A percentile compares a stretch with the other conserved stretches of the same genome.
phyloP scores from a whole-genome alignment of 257 asterid species.

The Osmanthus fragrans region DNA sequence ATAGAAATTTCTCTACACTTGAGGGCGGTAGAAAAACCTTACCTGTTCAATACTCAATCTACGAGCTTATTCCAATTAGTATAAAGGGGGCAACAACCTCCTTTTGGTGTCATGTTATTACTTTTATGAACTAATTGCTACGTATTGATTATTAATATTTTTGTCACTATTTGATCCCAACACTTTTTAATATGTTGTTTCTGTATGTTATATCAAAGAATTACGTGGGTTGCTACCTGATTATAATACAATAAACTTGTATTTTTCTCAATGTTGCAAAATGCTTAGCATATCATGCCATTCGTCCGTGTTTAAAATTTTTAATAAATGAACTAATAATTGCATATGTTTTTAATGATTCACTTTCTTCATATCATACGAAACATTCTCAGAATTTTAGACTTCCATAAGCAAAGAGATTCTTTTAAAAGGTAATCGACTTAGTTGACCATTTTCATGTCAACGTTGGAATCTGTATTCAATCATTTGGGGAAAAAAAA shows the following conservation, averaged over 20 bases:
- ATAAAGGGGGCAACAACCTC: not conserved
- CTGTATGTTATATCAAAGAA: not conserved
- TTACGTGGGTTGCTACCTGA: not conserved
- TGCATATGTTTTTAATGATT: not conserved
- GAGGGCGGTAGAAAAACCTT: not conserved
- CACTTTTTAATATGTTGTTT: not conserved
- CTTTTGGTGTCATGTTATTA: not conserved
- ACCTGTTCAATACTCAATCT: not conserved
- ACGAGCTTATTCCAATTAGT: not conserved
- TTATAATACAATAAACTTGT: not conserved
- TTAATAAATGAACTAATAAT: not conserved
- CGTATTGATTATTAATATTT: not conserved
- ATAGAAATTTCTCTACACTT: not conserved
- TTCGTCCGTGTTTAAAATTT: not conserved
- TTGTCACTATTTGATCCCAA: not conserved
- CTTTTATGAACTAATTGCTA: not conserved
- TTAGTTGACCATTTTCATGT: not conserved
- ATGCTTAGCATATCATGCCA: not conserved
- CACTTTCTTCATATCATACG: not conserved
- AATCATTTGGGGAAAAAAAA: not conserved
- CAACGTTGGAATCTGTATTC: not conserved
- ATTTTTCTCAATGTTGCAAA: not conserved
- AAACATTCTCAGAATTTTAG: not conserved
- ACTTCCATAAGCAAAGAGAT: not conserved
- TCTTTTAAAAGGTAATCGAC: not conserved